A percentile compares a stretch with the other conserved stretches of the same genome.
phyloP scores from a whole-genome alignment of 371 early-diverging fungal species.

The Mucor irregularis region DNA sequence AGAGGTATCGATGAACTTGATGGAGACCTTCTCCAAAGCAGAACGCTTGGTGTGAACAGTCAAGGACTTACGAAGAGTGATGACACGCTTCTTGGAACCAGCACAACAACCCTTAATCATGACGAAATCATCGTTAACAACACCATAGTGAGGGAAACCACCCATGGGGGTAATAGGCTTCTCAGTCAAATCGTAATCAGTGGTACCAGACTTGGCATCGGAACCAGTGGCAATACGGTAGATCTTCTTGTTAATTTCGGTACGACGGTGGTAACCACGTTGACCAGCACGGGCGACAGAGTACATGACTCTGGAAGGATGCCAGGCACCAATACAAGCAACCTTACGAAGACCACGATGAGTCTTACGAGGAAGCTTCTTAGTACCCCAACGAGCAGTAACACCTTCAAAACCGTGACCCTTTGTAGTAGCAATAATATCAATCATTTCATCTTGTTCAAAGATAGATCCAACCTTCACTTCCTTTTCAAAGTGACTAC shows the following conservation, averaged over 20 bases:
- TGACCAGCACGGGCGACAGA: slow-evolving; percentile 99
- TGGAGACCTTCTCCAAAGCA: slow-evolving; percentile 93
- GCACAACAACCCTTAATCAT: slow-evolving; percentile 99
- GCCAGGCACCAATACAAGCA: slow-evolving; percentile 99
- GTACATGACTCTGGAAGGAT: slow-evolving; percentile 99
- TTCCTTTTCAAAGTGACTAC: slow-evolving; percentile 97
- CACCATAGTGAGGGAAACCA: slow-evolving; percentile 99
- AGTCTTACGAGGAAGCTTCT: slow-evolving; percentile 99
- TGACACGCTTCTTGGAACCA: slow-evolving; percentile 98
- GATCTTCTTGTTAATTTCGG: slow-evolving; percentile 99
- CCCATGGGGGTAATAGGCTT: slow-evolving; percentile 99
- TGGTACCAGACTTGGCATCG: slow-evolving; percentile 86
- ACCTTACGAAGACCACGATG: slow-evolving; percentile 99
- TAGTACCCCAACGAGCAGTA: slow-evolving; percentile 99
- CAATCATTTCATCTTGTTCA: slow-evolving; percentile 98
- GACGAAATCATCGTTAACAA: slow-evolving; percentile 97
- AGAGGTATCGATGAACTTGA: slow-evolving; percentile 99
- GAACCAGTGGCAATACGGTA: slow-evolving; percentile 97
- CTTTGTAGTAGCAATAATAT: slow-evolving; percentile 99
- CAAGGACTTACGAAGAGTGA: slow-evolving; percentile 98
- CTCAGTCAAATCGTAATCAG: slow-evolving; percentile 98
- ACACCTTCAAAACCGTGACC: slow-evolving; percentile 99
- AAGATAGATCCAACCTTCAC: slow-evolving; percentile 90
- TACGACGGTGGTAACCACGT: slow-evolving; percentile 99
- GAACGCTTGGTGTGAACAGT: slow-evolving; percentile 92